A percentile compares a stretch with the other conserved stretches of the same genome.
Conservation (phyloP, 441 rosid species). For the Jatropha podagrica region DNA sequence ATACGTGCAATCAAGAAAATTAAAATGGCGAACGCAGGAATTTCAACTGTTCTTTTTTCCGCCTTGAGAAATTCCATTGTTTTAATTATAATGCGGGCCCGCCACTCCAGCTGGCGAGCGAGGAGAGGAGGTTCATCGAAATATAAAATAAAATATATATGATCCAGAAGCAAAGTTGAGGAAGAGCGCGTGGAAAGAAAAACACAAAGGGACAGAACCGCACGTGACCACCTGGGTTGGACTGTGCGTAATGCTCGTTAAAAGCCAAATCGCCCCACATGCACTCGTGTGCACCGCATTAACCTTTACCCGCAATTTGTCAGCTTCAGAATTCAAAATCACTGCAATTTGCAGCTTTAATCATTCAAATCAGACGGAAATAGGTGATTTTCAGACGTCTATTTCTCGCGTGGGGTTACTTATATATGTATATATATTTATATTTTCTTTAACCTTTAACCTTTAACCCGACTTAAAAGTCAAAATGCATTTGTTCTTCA, state of each 20-base stretch:
- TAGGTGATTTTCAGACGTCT: conserved; percentile 6
- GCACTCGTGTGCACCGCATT: conserved; percentile 39
- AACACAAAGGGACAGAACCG: conserved; percentile 22
- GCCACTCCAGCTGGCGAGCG: neutral
- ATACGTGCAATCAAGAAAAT: no score
- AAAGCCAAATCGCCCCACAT: conserved; percentile 15
- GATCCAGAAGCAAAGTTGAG: no score
- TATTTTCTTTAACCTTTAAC: neutral
- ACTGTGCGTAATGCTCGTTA: neutral
- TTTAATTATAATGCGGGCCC: neutral
- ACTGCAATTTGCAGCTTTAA: neutral
- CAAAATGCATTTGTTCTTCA: conserved; percentile 10
- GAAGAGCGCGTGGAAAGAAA: conserved; percentile 19
- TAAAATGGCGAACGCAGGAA: no score
- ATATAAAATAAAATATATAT: no score
- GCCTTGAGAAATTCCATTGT: no score
- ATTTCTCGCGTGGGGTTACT: conserved; percentile 18
- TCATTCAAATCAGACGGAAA: neutral
- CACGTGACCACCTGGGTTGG: conserved; percentile 37
- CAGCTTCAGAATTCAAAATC: neutral
- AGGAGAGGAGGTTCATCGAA: neutral
- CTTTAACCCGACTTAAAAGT: neutral
- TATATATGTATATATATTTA: neutral
- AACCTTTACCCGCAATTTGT: neutral
- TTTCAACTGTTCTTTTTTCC: no score